Base-by-base conservation (phyloP, 148 eudicot genomes). In the Chenopodium formosanum region DNA sequence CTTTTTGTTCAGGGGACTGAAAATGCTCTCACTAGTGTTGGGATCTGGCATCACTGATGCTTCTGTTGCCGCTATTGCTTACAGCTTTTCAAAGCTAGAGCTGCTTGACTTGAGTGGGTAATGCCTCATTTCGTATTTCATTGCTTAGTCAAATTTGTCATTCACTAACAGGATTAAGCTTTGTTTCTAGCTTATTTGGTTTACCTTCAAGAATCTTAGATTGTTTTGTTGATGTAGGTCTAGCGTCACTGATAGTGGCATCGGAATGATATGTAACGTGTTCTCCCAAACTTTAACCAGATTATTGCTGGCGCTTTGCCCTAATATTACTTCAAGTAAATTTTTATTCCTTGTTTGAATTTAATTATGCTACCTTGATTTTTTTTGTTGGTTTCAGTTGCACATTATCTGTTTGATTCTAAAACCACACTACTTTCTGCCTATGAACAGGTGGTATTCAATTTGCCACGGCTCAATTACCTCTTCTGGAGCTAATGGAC, bases 71-170 rank as follows among this genome's bases (percentile, higher is more conserved):
- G 98, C 98, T 53, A 96, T 96, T 84, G 88, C 92, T 81, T 88
- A 94, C 83, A 91, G 92, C 83, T 94, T 91, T 87, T 79, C 98
- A 73, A 92, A 91, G 53, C 86, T 96, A 31, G 99, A 94, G 82
- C 86, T 89, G 74, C 98, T 96, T 86, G 98, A 96, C 88, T 86
- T 94, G 78, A 94, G 99, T 82, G 99, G 99, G 98, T 96, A 92
- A 50, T 63, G 94, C 79, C 82, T 48, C 75, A 23, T 56, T 23
- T 56, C 10, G 4, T 22, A 40, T 70, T 9, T 16, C 44, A 19
- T 19, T 72, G 6, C 25, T 12, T 12, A 14, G 40, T 73, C 19
- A 65, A 47, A 65, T 22, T 14, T 66, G 23, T 44, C 47, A 46
- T 78, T 29, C 12, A 37, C 16, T 32, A 56, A 56, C 79, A 68